Conservation (phyloP, 768 basidiomycete genomes). For the Pleurotus cornucopiae region DNA sequence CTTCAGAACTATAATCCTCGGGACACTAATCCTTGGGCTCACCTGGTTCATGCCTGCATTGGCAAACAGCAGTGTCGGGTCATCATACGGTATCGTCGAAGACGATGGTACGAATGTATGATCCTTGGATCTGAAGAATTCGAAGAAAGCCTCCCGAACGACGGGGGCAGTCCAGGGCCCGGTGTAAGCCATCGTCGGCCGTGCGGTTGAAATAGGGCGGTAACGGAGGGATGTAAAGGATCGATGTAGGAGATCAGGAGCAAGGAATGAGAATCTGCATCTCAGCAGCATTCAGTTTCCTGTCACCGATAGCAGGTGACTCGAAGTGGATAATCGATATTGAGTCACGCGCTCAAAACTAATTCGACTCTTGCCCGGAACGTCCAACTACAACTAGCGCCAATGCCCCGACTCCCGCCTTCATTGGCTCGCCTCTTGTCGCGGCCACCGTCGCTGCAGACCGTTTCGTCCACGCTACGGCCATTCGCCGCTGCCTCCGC, state of each 20-base stretch:
- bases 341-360: constrained; percentile 16
- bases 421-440: constrained; percentile 31
- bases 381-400: not conserved
- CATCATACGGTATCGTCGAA: constrained; percentile 93
- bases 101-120: constrained; percentile 92
- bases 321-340: constrained; percentile 9
- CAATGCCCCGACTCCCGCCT: constrained; percentile 43
- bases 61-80: constrained; percentile 95
- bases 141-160: constrained; percentile 87
- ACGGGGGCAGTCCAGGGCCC: constrained; percentile 74
- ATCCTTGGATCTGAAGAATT: constrained; percentile 73
- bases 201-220: constrained; percentile 19
- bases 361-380: not conserved
- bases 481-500: not conserved
- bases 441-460: constrained; percentile 26
- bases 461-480: constrained; percentile 6
- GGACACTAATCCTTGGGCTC: constrained; percentile 11
- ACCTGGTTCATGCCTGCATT: constrained; percentile 99
- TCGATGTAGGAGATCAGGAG: constrained; percentile 20
- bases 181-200: constrained; percentile 30
- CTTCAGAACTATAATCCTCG: not conserved
- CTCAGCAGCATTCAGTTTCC: constrained; percentile 18
- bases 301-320: constrained; percentile 9
- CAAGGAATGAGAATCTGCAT: constrained; percentile 19
- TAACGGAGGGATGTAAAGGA: constrained; percentile 14